phyloP scores from a whole-genome alignment of 768 basidiomycete species.

The Phaeotremella fagi region DNA sequence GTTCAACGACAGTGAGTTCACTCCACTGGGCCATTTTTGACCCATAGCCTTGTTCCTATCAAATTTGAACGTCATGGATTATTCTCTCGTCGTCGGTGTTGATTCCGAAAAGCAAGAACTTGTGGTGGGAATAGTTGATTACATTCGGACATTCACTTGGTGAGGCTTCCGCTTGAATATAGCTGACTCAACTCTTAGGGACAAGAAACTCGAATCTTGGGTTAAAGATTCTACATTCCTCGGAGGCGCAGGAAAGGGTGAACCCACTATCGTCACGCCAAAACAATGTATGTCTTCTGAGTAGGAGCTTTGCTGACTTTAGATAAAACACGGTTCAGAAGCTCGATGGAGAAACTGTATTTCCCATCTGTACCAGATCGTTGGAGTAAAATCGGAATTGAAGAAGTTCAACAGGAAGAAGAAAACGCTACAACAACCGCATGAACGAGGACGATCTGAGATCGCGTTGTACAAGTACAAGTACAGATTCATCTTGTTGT shows the following conservation, averaged over 20 bases:
- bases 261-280: conserved; percentile 94
- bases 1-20: conserved; percentile 68
- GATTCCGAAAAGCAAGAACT: conserved; percentile 81
- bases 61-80: conserved; percentile 87
- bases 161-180: conserved; percentile 5
- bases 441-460: not conserved
- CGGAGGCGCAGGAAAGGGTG: conserved; percentile 72
- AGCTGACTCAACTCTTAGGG: conserved; percentile 57
- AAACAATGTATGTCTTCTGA: conserved; percentile 71
- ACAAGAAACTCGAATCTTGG: conserved; percentile 97
- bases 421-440: conserved; percentile 4
- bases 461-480: not conserved
- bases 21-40: not conserved
- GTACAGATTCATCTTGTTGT: not conserved
- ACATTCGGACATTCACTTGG: conserved; percentile 50
- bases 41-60: conserved; percentile 70
- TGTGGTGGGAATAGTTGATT: conserved; percentile 95
- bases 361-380: conserved; percentile 48
- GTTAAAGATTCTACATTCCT: conserved; percentile 92
- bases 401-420: conserved; percentile 29
- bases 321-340: conserved; percentile 46
- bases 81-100: conserved; percentile 93
- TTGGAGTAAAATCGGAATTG: conserved; percentile 40
- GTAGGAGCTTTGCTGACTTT: not conserved
- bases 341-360: conserved; percentile 47